These are phyloP conservation scores for Didymella pinodella DNA, from an alignment of 2,329 filamentous ascomycete species.

Conservation along the genomic window DNA sequence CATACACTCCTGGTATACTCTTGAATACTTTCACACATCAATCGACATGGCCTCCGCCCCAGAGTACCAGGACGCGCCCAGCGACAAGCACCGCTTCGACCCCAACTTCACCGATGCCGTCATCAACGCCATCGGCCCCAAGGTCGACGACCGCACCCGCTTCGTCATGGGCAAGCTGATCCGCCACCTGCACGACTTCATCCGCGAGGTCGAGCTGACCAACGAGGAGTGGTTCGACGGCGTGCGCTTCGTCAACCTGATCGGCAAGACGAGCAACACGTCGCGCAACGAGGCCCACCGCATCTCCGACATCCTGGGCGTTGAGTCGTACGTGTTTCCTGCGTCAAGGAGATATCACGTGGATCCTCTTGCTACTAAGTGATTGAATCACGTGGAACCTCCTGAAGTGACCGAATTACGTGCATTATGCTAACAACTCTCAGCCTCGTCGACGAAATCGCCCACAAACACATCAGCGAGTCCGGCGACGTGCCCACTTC, in stretches of 20 bases:
- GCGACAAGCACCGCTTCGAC: slow-evolving; percentile 64
- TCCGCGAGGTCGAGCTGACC: slow-evolving; percentile 78
- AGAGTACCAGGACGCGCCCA: slow-evolving; percentile 26
- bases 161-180: slow-evolving; percentile 71
- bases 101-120: slow-evolving; percentile 79
- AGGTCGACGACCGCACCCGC: slow-evolving; percentile 70
- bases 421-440: background rate
- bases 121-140: slow-evolving; percentile 75
- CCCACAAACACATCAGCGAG: slow-evolving; percentile 69
- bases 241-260: slow-evolving; percentile 76
- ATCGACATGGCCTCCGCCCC: slow-evolving; percentile 33
- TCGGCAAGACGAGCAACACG: slow-evolving; percentile 72
- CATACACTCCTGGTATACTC: background rate
- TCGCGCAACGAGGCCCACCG: slow-evolving; percentile 78
- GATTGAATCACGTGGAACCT: too few species aligned
- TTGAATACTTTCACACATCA: background rate
- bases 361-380: too few species aligned
- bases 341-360: too few species aligned
- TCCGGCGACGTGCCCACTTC: slow-evolving; percentile 71
- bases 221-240: slow-evolving; percentile 79
- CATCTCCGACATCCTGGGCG: slow-evolving; percentile 75
- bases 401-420: too few species aligned
- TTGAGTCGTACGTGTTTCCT: slow-evolving; percentile 67
- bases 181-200: slow-evolving; percentile 79
- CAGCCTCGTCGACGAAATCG: slow-evolving; percentile 72